phyloP scores from a whole-genome alignment of 371 early-diverging fungal genomes.

The Mortierella sp. region DNA sequence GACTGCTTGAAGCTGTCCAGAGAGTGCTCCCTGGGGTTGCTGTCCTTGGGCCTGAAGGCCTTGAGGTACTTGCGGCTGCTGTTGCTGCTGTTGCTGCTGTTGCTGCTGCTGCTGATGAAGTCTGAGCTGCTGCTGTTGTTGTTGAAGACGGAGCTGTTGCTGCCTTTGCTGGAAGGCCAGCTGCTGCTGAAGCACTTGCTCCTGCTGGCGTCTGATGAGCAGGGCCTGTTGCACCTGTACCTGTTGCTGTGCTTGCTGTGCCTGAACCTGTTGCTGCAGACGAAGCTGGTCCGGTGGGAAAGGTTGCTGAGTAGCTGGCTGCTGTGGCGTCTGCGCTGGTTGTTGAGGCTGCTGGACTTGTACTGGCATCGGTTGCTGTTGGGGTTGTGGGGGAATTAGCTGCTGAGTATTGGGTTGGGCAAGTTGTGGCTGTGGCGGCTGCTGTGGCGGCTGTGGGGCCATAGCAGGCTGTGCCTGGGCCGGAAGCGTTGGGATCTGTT shows the following conservation, averaged over 20 bases:
- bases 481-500: not conserved
- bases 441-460: not conserved
- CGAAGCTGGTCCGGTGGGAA: not conserved
- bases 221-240: no score
- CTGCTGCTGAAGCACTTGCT: no score
- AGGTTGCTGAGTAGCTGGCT: not conserved
- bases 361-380: not conserved
- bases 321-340: constrained; percentile 3
- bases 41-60: constrained; percentile 23
- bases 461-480: not conserved
- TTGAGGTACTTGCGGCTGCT: constrained; percentile 11
- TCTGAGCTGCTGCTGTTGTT: not conserved
- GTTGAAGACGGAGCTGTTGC: not conserved
- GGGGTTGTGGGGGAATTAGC: not conserved
- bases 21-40: constrained; percentile 17
- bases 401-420: no score
- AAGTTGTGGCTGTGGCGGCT: not conserved
- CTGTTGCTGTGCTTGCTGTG: not conserved
- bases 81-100: not conserved
- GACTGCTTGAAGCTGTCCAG: constrained; percentile 32
- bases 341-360: not conserved
- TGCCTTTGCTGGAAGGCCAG: not conserved
- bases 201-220: no score
- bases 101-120: not conserved
- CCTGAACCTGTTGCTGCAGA: not conserved